A percentile compares a stretch with the other conserved stretches of the same genome.
Evolutionary conservation across 169 alveolate species (phyloP).

Genomic region (Cardiosporidium cionae): DNA sequence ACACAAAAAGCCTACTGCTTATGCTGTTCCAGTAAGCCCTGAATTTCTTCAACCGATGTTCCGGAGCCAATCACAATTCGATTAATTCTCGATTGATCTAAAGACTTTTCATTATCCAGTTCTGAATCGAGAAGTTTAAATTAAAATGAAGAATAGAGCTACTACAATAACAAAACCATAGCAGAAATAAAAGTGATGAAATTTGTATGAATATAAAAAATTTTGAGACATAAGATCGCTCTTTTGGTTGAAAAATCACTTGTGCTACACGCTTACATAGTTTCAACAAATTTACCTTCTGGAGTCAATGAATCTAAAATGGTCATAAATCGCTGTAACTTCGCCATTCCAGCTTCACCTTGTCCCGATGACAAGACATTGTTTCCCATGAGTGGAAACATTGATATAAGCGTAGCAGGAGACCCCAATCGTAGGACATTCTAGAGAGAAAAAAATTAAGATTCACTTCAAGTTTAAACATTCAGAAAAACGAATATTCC

Average conservation of each 20-base stretch:
- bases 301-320: conserved; percentile 95
- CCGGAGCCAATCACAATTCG: conserved; percentile 95
- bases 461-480: too few species aligned
- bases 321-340: conserved; percentile 87
- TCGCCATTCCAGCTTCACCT: conserved; percentile 91
- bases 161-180: neutral
- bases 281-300: conserved; percentile 25
- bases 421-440: neutral
- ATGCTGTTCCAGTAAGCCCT: conserved; percentile 85
- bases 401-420: conserved; percentile 74
- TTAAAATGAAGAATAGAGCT: neutral
- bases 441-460: neutral
- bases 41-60: conserved; percentile 72
- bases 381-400: conserved; percentile 88
- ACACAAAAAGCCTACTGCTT: conserved; percentile 51
- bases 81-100: conserved; percentile 73
- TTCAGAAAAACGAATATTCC: too few species aligned
- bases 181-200: neutral
- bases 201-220: neutral
- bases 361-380: conserved; percentile 82
- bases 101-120: conserved; percentile 81
- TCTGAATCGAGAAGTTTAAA: conserved; percentile 43
- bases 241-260: neutral
- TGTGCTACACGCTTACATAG: neutral
- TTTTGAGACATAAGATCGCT: neutral